Evolutionary conservation across 768 basidiomycete genomes (phyloP).

Genomic region (Phaeotremella skinneri): DNA sequence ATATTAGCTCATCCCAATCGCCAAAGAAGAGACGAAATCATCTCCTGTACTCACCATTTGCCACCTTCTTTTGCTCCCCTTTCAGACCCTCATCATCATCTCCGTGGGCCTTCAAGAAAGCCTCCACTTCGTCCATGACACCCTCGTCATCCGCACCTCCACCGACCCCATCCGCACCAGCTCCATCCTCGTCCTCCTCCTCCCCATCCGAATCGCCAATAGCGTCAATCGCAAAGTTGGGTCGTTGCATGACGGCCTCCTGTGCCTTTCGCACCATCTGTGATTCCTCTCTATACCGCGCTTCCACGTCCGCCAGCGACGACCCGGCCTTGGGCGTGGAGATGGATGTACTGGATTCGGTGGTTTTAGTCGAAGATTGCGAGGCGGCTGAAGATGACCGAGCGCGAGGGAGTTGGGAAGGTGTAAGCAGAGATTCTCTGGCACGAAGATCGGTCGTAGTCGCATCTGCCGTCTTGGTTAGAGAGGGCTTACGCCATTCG

Average conservation of each 20-base stretch:
- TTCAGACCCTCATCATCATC: constrained; percentile 51
- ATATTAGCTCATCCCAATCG: background rate
- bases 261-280: constrained; percentile 72
- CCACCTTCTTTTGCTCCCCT: constrained; percentile 51
- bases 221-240: constrained; percentile 96
- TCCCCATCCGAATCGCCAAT: constrained; percentile 80
- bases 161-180: constrained; percentile 42
- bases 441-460: constrained; percentile 68
- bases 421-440: constrained; percentile 78
- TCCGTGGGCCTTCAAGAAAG: constrained; percentile 87
- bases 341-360: constrained; percentile 30
- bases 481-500: constrained; percentile 62
- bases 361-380: constrained; percentile 31
- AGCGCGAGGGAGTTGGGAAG: constrained; percentile 34
- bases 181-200: constrained; percentile 59
- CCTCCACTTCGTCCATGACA: constrained; percentile 92
- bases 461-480: constrained; percentile 72
- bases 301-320: constrained; percentile 37
- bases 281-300: constrained; percentile 48
- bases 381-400: constrained; percentile 52
- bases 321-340: constrained; percentile 52
- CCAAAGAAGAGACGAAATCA: background rate
- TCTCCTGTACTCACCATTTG: constrained; percentile 40
- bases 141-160: constrained; percentile 62
- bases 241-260: constrained; percentile 83